Percentiles rank a stretch among this genome's conserved stretches.
phyloP scores from a whole-genome alignment of 208 protist species.

The Leishmania braziliensis region DNA sequence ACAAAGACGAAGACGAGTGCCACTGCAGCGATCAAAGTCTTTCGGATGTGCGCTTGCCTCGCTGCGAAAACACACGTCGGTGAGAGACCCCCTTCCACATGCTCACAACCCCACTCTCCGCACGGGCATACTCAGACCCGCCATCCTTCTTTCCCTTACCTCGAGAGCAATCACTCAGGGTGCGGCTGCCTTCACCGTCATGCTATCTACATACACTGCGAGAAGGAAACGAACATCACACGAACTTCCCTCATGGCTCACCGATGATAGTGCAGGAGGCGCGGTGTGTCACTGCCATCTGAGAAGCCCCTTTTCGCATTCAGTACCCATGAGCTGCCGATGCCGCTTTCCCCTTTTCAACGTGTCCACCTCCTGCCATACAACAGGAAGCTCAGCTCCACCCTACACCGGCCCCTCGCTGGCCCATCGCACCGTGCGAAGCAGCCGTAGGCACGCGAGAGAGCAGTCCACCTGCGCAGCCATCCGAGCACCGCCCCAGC shows the following conservation, averaged over 20 bases:
- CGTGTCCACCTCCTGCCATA: not conserved
- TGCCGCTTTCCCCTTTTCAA: not conserved
- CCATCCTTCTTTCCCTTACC: not conserved
- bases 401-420: no score
- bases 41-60: not conserved
- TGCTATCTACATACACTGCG: not conserved
- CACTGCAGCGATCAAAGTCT: not conserved
- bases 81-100: not conserved
- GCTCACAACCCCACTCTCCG: not conserved
- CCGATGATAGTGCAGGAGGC: not conserved
- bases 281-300: not conserved
- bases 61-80: not conserved
- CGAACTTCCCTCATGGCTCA: not conserved
- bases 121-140: not conserved
- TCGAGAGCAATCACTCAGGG: not conserved
- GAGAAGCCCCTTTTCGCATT: not conserved
- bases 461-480: no score
- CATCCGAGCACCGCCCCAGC: no score
- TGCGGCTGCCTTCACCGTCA: not conserved
- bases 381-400: no score
- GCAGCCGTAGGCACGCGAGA: no score
- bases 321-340: not conserved
- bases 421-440: no score
- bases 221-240: not conserved
- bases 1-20: not conserved